phyloP scores from a whole-genome alignment of 139 green algal species.

The Chloropicon primus region DNA sequence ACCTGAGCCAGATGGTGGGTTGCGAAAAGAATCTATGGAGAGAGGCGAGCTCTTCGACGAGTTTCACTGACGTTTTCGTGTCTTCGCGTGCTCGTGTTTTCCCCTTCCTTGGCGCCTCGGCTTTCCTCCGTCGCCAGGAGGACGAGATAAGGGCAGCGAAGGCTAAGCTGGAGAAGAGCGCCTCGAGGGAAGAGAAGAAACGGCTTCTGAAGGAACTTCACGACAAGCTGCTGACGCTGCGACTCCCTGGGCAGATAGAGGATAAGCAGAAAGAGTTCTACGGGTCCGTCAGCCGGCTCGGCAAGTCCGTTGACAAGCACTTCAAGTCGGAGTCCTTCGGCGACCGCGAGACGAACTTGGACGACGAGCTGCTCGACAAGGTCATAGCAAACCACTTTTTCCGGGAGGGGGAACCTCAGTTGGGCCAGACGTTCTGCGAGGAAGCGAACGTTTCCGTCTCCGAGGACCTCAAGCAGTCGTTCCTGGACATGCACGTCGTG shows the following conservation, averaged over 20 bases:
- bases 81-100: neutral
- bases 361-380: conserved; percentile 47
- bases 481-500: conserved; percentile 59
- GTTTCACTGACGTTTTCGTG: neutral
- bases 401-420: conserved; percentile 61
- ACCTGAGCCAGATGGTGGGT: conserved; percentile 17
- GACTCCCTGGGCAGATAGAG: conserved; percentile 24
- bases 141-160: neutral
- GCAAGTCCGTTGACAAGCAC: conserved; percentile 68
- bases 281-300: conserved; percentile 44
- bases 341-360: conserved; percentile 28
- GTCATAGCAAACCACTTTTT: conserved; percentile 79
- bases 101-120: no score
- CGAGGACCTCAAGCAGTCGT: conserved; percentile 39
- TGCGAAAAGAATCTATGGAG: conserved; percentile 29
- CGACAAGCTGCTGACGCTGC: conserved; percentile 10
- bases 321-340: conserved; percentile 63
- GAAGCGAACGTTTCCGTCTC: conserved; percentile 51
- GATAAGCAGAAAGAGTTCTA: conserved; percentile 65
- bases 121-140: no score
- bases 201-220: conserved; percentile 14
- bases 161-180: neutral
- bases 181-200: neutral
- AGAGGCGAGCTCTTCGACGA: neutral
- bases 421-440: conserved; percentile 56